Evolutionary conservation across 208 protist species (phyloP).

Genomic region (Phytomonas sp.): DNA sequence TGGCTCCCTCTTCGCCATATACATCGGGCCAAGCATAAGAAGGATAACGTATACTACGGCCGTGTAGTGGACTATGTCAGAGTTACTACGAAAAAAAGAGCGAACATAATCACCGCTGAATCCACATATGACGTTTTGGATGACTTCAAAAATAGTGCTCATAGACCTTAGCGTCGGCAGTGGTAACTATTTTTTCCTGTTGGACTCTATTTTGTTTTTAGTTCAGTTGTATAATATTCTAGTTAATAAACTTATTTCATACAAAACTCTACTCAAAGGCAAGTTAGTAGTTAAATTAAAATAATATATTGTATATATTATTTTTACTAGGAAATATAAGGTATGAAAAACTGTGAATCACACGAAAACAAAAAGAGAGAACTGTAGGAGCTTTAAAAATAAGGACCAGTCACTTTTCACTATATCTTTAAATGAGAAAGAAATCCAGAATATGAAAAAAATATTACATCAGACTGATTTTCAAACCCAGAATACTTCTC

Average conservation of each 20-base stretch:
- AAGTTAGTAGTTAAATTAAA: background rate
- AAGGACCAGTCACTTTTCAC: background rate
- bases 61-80: constrained; percentile 23
- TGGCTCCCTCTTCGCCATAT: constrained; percentile 23
- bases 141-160: background rate
- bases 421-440: constrained; percentile 4
- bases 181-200: background rate
- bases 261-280: background rate
- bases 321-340: background rate
- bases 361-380: constrained; percentile 1
- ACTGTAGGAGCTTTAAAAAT: background rate
- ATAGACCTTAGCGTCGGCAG: background rate
- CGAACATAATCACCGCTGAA: constrained; percentile 26
- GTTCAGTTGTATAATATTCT: background rate
- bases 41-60: constrained; percentile 27
- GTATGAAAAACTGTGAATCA: background rate
- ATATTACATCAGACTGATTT: background rate
- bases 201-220: background rate
- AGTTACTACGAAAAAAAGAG: constrained; percentile 24
- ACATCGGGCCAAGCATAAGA: constrained; percentile 14
- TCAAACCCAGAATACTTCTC: background rate
- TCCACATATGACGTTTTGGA: constrained; percentile 10
- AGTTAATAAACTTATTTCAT: constrained; percentile 7
- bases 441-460: background rate
- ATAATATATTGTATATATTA: constrained; percentile 6